Evolutionary conservation across 352 stramenopile genomes (phyloP).

Genomic region (Phytophthora quininea): DNA sequence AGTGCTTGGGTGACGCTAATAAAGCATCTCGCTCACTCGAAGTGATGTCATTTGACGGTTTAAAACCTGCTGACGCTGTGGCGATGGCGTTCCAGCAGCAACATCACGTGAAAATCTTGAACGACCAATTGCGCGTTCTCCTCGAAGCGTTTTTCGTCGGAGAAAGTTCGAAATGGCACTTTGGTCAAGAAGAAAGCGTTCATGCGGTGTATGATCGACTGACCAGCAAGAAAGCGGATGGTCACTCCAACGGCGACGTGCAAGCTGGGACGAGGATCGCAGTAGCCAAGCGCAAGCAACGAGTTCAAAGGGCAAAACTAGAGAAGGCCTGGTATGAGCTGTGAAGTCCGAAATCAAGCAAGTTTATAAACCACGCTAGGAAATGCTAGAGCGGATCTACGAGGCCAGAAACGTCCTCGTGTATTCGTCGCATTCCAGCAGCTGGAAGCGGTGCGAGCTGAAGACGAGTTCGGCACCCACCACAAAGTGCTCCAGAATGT

Average conservation of each 20-base stretch:
- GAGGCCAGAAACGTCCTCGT: conserved; percentile 81
- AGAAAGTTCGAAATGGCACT: conserved; percentile 24
- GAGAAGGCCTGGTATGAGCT: conserved; percentile 32
- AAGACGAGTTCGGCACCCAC: conserved; percentile 62
- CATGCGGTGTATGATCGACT: conserved; percentile 23
- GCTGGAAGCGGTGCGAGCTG: conserved; percentile 79
- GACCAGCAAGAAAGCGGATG: background rate
- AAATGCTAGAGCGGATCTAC: conserved; percentile 17
- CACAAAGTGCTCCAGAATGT: conserved; percentile 64
- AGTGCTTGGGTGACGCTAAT: conserved; percentile 21
- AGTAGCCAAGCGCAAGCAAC: conserved; percentile 34
- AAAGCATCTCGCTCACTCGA: conserved; percentile 13
- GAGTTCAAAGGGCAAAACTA: conserved; percentile 35
- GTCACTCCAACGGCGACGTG: conserved; percentile 11
- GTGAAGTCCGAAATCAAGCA: background rate
- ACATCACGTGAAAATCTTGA: conserved; percentile 19
- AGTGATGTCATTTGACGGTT: background rate
- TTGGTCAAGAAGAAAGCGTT: conserved; percentile 18
- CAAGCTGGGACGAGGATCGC: conserved; percentile 7
- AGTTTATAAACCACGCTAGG: background rate
- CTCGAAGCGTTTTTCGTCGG: conserved; percentile 32
- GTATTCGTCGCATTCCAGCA: conserved; percentile 83
- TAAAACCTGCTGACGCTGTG: conserved; percentile 9
- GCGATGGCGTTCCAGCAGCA: conserved; percentile 16
- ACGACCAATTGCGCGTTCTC: conserved; percentile 22